phyloP scores from a whole-genome alignment of 176 grass and related monocot genomes.

The Bolboschoenus planiculmis region DNA sequence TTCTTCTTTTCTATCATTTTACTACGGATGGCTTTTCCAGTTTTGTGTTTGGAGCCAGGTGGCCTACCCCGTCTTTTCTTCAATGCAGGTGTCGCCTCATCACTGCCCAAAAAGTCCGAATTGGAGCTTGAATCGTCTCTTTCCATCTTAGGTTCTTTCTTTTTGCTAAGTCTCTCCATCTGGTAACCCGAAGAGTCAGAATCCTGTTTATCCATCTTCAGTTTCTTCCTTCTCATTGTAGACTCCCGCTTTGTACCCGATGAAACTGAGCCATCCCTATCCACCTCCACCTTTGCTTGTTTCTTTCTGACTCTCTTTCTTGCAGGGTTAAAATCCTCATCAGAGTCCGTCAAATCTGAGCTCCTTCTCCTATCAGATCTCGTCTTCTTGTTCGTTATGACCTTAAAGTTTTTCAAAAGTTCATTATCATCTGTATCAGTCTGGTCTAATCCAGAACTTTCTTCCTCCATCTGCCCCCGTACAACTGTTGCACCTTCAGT shows the following conservation, averaged over 20 bases:
- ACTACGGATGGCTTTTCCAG: background rate
- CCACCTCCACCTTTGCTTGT: background rate
- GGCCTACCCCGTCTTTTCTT: background rate
- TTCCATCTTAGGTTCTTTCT: background rate
- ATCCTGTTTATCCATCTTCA: conserved; percentile 4
- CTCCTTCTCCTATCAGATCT: conserved; percentile 14
- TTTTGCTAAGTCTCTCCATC: background rate
- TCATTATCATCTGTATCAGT: conserved; percentile 8
- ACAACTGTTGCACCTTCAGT: background rate
- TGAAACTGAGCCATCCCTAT: background rate
- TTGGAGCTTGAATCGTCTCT: background rate
- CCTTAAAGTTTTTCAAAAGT: background rate
- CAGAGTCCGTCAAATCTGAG: background rate
- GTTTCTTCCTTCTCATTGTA: background rate
- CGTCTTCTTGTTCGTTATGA: conserved; percentile 4
- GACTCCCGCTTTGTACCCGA: background rate
- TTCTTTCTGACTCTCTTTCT: background rate
- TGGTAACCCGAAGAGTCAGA: background rate
- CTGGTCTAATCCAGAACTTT: conserved; percentile 3
- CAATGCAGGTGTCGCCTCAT: background rate
- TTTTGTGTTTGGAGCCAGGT: background rate
- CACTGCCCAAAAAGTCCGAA: background rate
- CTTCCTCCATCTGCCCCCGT: background rate
- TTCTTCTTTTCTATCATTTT: background rate
- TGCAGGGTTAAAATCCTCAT: background rate